Percentiles rank a stretch among this genome's conserved stretches.
Evolutionary conservation across 768 basidiomycete species (phyloP).

Genomic region (Galerina marginata): DNA sequence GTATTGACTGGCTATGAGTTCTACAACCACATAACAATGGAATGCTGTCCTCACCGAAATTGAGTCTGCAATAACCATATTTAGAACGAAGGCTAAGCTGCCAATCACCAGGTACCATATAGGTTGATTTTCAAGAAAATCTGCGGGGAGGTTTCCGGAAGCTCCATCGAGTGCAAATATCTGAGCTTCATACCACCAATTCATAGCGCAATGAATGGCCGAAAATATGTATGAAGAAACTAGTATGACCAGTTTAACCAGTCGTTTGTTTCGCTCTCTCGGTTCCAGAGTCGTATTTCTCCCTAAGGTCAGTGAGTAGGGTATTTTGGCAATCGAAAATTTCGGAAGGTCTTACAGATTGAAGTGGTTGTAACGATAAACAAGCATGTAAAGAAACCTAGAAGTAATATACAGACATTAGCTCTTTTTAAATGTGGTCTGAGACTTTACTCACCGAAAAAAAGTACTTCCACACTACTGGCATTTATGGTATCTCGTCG

Average conservation of each 20-base stretch:
- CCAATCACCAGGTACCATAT: not conserved
- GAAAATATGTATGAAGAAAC: not conserved
- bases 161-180: not conserved
- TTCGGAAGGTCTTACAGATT: not conserved
- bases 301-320: not conserved
- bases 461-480: not conserved
- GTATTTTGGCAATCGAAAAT: not conserved
- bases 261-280: not conserved
- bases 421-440: too few relatives aligned
- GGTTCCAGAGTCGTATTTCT: not conserved
- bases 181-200: not conserved
- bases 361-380: not conserved
- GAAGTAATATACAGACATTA: too few relatives aligned
- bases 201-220: not conserved
- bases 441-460: not conserved
- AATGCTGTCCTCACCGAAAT: not conserved
- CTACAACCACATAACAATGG: not conserved
- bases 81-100: not conserved
- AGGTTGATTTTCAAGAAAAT: not conserved
- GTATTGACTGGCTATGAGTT: not conserved
- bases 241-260: not conserved
- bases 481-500: not conserved
- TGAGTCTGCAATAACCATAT: not conserved
- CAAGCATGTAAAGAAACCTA: not conserved
- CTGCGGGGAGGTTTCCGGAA: not conserved